Evolutionary conservation across 805 yeast genomes (phyloP).

Genomic region (Lipomyces oligophaga): DNA sequence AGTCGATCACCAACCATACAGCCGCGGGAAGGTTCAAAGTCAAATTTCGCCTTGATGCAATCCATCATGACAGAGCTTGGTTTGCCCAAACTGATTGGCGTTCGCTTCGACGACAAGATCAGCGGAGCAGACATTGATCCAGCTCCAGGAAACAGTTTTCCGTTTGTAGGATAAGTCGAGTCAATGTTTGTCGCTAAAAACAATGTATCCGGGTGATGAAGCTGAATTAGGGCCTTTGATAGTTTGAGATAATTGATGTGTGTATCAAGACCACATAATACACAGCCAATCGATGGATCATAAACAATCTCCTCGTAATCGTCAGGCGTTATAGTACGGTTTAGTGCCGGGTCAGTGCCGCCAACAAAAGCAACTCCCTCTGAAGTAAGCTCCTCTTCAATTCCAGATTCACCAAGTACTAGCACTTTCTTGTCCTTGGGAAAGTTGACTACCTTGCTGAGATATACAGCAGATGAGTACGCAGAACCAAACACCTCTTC

Average conservation of each 20-base stretch:
- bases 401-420: constrained; percentile 86
- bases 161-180: constrained; percentile 89
- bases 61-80: constrained; percentile 89
- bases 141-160: constrained; percentile 86
- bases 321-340: constrained; percentile 51
- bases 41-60: constrained; percentile 66
- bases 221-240: constrained; percentile 76
- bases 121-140: constrained; percentile 83
- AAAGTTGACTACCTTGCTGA: constrained; percentile 68
- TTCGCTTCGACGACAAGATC: constrained; percentile 69
- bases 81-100: constrained; percentile 89
- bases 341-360: constrained; percentile 64
- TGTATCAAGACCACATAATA: constrained; percentile 80
- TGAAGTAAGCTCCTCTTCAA: constrained; percentile 69
- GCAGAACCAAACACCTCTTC: constrained; percentile 88
- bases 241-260: constrained; percentile 76
- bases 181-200: constrained; percentile 94
- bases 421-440: constrained; percentile 76
- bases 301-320: constrained; percentile 43
- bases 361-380: constrained; percentile 76
- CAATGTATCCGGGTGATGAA: constrained; percentile 57
- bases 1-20: constrained; percentile 95
- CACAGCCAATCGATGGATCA: constrained; percentile 79
- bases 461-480: constrained; percentile 84
- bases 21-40: constrained; percentile 53